Percentiles rank a stretch among this genome's conserved stretches.
These are phyloP conservation scores for Plantago elongata DNA, from an alignment of 257 asterid genomes.

Conservation along the genomic window DNA sequence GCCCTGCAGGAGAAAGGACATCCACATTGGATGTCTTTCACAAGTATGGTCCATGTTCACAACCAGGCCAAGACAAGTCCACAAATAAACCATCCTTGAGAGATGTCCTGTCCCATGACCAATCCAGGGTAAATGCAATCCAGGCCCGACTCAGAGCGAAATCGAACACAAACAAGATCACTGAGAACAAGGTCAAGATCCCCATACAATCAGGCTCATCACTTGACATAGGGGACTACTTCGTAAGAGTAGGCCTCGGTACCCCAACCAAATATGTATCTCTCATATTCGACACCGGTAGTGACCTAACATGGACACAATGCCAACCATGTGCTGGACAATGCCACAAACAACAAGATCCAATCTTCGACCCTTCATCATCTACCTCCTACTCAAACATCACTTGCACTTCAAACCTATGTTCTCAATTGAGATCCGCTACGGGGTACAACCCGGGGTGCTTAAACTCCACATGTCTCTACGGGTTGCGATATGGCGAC, in stretches of 20 bases:
- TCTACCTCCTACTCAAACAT: too few species aligned
- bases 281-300: too few species aligned
- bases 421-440: too few species aligned
- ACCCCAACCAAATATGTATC: too few species aligned
- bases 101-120: conserved; percentile 47
- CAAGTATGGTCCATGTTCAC: background rate
- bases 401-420: too few species aligned
- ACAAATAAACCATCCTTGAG: conserved; percentile 23
- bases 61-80: conserved; percentile 16
- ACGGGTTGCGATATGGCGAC: conserved; percentile 54
- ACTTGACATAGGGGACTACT: conserved; percentile 49
- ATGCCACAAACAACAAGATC: too few species aligned
- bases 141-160: conserved; percentile 28
- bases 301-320: too few species aligned
- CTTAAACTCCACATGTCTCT: conserved; percentile 37
- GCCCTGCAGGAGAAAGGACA: conserved; percentile 23
- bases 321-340: too few species aligned
- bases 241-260: conserved; percentile 22
- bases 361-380: too few species aligned
- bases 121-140: conserved; percentile 48
- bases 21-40: conserved; percentile 20
- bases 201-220: conserved; percentile 47
- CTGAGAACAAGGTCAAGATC: conserved; percentile 26
- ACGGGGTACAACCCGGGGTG: conserved; percentile 43
- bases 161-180: background rate